Evolutionary conservation across 352 stramenopile genomes (phyloP).

Genomic region (Globisporangium carolinianum): DNA sequence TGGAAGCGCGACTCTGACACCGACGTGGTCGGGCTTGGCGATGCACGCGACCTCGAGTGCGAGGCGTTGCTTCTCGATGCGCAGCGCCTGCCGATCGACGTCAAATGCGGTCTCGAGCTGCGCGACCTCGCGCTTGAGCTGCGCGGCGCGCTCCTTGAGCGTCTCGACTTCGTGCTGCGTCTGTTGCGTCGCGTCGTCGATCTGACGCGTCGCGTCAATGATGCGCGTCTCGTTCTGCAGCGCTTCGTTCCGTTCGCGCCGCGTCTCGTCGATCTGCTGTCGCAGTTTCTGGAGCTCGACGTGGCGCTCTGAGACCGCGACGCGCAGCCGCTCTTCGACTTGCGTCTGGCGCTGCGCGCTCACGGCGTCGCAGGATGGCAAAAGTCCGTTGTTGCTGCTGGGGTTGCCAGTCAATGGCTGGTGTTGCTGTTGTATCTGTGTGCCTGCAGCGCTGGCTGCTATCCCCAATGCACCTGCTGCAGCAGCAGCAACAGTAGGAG

Average conservation of each 20-base stretch:
- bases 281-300: slow-evolving; percentile 49
- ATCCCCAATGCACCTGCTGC: not conserved
- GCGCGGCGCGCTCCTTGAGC: slow-evolving; percentile 27
- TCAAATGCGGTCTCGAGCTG: slow-evolving; percentile 39
- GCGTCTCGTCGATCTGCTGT: slow-evolving; percentile 34
- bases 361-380: not conserved
- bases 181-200: slow-evolving; percentile 30
- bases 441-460: not conserved
- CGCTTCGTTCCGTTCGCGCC: slow-evolving; percentile 32
- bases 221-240: slow-evolving; percentile 34
- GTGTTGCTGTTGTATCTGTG: not conserved
- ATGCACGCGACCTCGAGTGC: slow-evolving; percentile 43
- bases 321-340: slow-evolving; percentile 69
- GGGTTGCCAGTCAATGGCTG: not conserved
- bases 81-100: slow-evolving; percentile 34
- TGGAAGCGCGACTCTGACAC: slow-evolving; percentile 22
- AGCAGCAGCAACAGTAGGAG: not conserved
- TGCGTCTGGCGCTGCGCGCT: slow-evolving; percentile 42
- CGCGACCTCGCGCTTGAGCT: slow-evolving; percentile 32
- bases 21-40: slow-evolving; percentile 27
- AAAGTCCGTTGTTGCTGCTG: not conserved
- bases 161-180: slow-evolving; percentile 30
- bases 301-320: slow-evolving; percentile 31
- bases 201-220: slow-evolving; percentile 24
- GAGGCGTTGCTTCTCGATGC: slow-evolving; percentile 39